Evolutionary conservation across 169 alveolate genomes (phyloP), one percentile per base, ranked within the genome.

Genomic region (Cardiosporidium cionae): DNA sequence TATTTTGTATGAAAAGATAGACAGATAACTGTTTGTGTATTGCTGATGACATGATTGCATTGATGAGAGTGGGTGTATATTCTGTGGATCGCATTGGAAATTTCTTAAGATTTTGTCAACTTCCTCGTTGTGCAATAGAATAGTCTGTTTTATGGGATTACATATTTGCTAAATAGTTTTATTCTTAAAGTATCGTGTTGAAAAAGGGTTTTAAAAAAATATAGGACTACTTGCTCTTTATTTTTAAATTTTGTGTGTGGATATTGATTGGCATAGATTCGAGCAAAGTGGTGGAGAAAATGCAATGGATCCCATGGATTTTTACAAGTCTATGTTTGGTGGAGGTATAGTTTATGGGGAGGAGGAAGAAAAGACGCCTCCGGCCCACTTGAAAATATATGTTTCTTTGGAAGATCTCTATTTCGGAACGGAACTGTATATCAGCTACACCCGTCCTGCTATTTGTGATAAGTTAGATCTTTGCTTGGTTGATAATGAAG

Each of bases 331-430:
- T 16, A 22, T 9, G 69, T 9, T 9, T 9, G 54, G 37, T 23
- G 78, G 78, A 1, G 69, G 69, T 2, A 37, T 52, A 44, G 86
- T 83, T 2, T 70, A 68, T 7, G 74, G 82, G 9, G 81, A 80
- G 4, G 71, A 53, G 22, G 72, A 70, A 2, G 70, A 72, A 1
- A 73, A 77, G 35, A 65, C 62, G 4, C 78, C 83, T 0, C 72
- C 79, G 64, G 84, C 79, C 32, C 85, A 86, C 3, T 27, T 84
- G 71, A 68, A 80, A 36, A 27, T 84, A 34, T 71, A 64, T 44
- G 73, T 74, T 54, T 37, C 89, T 25, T 72, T 84, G 22, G 87
- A 84, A 70, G 86, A 84, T 58, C 72, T 84, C 34, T 84, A 65
- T 33, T 69, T 69, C 31, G 89, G 89, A 1, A 81, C 68, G 33